These are phyloP conservation scores for Paracoccidioides lutzii DNA, from an alignment of 2,329 filamentous ascomycete species.

Conservation along the genomic window DNA sequence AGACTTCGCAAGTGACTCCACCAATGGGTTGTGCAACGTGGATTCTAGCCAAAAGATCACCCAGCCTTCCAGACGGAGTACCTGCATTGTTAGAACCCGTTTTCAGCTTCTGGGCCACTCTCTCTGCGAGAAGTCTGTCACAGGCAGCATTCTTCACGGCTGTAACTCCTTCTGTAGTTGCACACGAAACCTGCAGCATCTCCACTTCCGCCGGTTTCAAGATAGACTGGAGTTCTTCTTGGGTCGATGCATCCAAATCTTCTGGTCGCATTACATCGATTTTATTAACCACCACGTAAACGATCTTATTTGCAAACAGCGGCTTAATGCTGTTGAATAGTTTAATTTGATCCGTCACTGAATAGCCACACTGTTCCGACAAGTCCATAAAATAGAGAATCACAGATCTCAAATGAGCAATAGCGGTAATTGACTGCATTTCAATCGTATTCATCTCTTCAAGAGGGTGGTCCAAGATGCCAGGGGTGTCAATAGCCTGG, in stretches of 20 bases:
- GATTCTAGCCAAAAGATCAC: constrained; percentile 83
- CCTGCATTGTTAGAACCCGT: constrained; percentile 68
- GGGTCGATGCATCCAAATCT: constrained; percentile 67
- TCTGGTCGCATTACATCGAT: constrained; percentile 84
- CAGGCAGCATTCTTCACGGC: constrained; percentile 91
- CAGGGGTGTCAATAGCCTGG: constrained; percentile 94
- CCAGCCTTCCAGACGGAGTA: constrained; percentile 64
- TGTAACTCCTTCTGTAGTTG: constrained; percentile 87
- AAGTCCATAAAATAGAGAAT: constrained; percentile 98
- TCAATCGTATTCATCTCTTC: constrained; percentile 99
- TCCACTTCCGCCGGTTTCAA: constrained; percentile 83
- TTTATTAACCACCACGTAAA: constrained; percentile 97
- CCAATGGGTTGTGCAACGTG: constrained; percentile 92
- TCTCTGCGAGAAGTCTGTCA: constrained; percentile 80
- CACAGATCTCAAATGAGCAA: constrained; percentile 87
- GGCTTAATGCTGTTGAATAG: constrained; percentile 96
- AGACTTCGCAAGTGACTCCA: constrained; percentile 64
- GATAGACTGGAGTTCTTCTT: constrained; percentile 64
- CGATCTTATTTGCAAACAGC: constrained; percentile 91
- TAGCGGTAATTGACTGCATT: constrained; percentile 97
- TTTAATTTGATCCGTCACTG: constrained; percentile 80
- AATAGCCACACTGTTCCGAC: constrained; percentile 92
- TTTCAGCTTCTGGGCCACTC: constrained; percentile 92
- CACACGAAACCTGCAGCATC: constrained; percentile 85
- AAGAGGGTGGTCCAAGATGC: constrained; percentile 90